A percentile compares a stretch with the other conserved stretches of the same genome.
Conservation (phyloP, 2,329 filamentous ascomycete genomes). For the Pseudocercospora pini-densiflorae region DNA sequence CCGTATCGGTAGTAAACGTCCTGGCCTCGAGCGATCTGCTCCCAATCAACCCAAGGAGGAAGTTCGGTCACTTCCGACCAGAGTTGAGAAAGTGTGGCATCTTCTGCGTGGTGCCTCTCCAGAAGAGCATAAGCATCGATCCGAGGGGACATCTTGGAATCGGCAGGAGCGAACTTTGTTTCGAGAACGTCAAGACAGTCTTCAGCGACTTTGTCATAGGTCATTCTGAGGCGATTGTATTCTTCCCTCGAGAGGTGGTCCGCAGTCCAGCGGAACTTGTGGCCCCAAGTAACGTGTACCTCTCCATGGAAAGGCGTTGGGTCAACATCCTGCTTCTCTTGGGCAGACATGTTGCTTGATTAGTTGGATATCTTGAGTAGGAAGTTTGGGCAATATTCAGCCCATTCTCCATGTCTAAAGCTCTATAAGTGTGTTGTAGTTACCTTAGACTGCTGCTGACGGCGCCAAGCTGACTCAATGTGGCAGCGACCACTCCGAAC, state of each 20-base stretch:
- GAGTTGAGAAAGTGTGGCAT: slow-evolving; percentile 60
- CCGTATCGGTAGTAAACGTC: slow-evolving; percentile 75
- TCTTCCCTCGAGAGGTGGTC: slow-evolving; percentile 64
- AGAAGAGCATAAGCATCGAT: neutral
- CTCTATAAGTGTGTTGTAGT: neutral
- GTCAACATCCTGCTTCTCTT: neutral
- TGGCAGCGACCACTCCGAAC: neutral
- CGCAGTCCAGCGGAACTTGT: slow-evolving; percentile 69
- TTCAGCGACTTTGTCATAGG: slow-evolving; percentile 69
- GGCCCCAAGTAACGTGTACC: slow-evolving; percentile 55
- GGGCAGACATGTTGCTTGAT: too few relatives aligned
- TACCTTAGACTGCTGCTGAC: neutral
- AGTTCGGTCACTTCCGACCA: slow-evolving; percentile 69
- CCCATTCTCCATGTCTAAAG: neutral
- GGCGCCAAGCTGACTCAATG: neutral
- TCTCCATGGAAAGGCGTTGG: neutral
- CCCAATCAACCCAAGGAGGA: slow-evolving; percentile 69
- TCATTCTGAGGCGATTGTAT: slow-evolving; percentile 61
- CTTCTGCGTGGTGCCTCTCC: slow-evolving; percentile 54
- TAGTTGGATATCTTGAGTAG: neutral
- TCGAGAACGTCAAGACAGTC: slow-evolving; percentile 34
- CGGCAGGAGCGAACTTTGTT: neutral
- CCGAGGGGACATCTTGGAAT: neutral
- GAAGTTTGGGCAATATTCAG: neutral
- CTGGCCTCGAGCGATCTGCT: slow-evolving; percentile 71